Base-by-base conservation (phyloP, 306 rosid species). In the Sophora flavescens region DNA sequence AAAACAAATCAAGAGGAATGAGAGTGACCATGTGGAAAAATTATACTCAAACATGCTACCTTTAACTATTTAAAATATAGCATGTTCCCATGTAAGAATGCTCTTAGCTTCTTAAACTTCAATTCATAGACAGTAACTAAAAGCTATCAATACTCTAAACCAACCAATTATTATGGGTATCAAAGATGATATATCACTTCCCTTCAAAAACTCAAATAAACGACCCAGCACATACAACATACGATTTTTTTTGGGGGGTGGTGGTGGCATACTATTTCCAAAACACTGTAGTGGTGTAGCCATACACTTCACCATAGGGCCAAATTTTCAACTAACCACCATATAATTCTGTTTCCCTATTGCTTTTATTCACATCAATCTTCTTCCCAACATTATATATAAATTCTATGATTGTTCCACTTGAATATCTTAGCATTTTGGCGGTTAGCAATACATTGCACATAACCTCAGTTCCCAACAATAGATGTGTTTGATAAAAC, bases 371-470 rank as follows among this genome's bases (percentile, higher is more conserved):
- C 64, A 22, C 11, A 8, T 38, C 11, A 60, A 60, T 73, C 18
- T 72, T 30, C 62, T 81, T 69, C 59, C 48, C 52, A 52, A 42
- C 32, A 63, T 64, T 54, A 44, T 74, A 22, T 22, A 22, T 22
- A 22, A 0, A 54, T 54, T 57, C 26, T 18, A 17, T 35, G 5
- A 13, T 2, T 45, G 5, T 32, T 38, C 74, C 47, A 66, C 36
- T 28, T 47, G 53, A 65, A 77, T 72, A 14, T 68, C 53, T 72
- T 72, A 42, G 39, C 14, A 68, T 68, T 50, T 50, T 58, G 61
- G 48, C 62, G 48, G 32, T 52, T 75, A 44, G 77, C 26, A 30
- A 42, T 36, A 65, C 58, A 47, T 56, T 70, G 17, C n/a, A 54
- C 44, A 48, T 38, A 15, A 44, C 62, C 73, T 54, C 54, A 51